Conservation (phyloP, 108 stramenopile species). For the Stephanodiscus minutulus region DNA sequence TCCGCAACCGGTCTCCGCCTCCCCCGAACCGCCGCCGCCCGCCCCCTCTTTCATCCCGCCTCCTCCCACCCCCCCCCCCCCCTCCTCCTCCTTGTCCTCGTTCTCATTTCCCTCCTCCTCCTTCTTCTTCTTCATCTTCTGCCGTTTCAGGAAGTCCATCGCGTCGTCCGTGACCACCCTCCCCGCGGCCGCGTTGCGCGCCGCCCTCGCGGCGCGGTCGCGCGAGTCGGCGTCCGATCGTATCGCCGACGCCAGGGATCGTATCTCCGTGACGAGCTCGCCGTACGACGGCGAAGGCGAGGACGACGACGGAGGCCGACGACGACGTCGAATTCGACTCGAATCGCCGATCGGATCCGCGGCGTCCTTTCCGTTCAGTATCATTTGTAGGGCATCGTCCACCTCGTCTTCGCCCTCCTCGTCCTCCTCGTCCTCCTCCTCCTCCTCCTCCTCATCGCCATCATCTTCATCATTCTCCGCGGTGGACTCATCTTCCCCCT, state of each 20-base stretch:
- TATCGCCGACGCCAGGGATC: conserved; percentile 38
- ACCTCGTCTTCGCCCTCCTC: conserved; percentile 21
- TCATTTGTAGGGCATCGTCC: conserved; percentile 19
- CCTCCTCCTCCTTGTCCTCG: neutral
- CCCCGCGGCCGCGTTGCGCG: conserved; percentile 22
- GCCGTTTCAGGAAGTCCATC: conserved; percentile 43
- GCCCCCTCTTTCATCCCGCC: no score
- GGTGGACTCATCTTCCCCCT: neutral
- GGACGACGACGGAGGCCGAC: no score
- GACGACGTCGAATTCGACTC: neutral
- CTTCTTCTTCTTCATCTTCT: conserved; percentile 15
- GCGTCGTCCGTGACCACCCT: conserved; percentile 45
- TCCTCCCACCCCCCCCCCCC: no score
- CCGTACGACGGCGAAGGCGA: conserved; percentile 13
- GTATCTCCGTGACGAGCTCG: conserved; percentile 41
- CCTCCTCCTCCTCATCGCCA: conserved; percentile 6
- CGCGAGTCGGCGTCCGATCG: conserved; percentile 28
- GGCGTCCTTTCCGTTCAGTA: conserved; percentile 24
- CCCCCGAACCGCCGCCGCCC: no score
- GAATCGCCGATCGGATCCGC: neutral
- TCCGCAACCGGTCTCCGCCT: no score
- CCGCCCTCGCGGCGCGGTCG: conserved; percentile 28
- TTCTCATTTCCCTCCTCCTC: neutral
- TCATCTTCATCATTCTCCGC: neutral
- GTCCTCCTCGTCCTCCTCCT: neutral